phyloP scores from a whole-genome alignment of 2,329 filamentous ascomycete species.

The Verticillium zaregamsianum region DNA sequence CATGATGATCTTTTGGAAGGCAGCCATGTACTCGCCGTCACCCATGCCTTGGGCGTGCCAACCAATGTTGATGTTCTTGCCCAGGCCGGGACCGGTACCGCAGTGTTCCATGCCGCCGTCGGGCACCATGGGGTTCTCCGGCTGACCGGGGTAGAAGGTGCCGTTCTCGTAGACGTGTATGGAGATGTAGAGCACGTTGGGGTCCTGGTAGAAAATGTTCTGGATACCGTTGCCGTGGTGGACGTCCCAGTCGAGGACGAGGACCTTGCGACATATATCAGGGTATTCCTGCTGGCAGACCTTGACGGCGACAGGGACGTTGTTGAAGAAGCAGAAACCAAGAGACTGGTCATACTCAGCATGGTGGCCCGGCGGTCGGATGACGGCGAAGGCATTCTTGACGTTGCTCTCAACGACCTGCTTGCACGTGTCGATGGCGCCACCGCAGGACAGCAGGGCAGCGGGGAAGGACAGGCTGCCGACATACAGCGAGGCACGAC shows the following conservation, averaged over 20 bases:
- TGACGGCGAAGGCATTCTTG: slow-evolving; percentile 94
- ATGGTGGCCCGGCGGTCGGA: slow-evolving; percentile 92
- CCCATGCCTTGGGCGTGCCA: slow-evolving; percentile 78
- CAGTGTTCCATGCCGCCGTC: slow-evolving; percentile 60
- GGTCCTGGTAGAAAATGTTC: slow-evolving; percentile 91
- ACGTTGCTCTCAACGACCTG: slow-evolving; percentile 79
- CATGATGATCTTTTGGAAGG: slow-evolving; percentile 95
- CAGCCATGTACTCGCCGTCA: slow-evolving; percentile 93
- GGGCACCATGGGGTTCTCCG: slow-evolving; percentile 51
- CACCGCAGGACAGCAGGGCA: slow-evolving; percentile 79
- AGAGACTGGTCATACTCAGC: slow-evolving; percentile 82
- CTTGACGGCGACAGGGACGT: slow-evolving; percentile 87
- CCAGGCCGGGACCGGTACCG: slow-evolving; percentile 49
- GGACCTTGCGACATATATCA: slow-evolving; percentile 76
- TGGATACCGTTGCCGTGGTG: slow-evolving; percentile 88
- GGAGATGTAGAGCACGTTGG: slow-evolving; percentile 93
- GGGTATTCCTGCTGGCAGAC: slow-evolving; percentile 82
- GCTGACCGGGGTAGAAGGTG: slow-evolving; percentile 74
- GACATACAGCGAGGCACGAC: slow-evolving; percentile 76
- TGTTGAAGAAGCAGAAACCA: slow-evolving; percentile 98
- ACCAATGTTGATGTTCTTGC: slow-evolving; percentile 63
- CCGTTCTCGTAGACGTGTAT: slow-evolving; percentile 85
- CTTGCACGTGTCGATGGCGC: slow-evolving; percentile 92
- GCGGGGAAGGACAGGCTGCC: slow-evolving; percentile 78
- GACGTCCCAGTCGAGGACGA: slow-evolving; percentile 91